phyloP scores from a whole-genome alignment of 2,329 filamentous ascomycete species.

The Apiospora aurea region DNA sequence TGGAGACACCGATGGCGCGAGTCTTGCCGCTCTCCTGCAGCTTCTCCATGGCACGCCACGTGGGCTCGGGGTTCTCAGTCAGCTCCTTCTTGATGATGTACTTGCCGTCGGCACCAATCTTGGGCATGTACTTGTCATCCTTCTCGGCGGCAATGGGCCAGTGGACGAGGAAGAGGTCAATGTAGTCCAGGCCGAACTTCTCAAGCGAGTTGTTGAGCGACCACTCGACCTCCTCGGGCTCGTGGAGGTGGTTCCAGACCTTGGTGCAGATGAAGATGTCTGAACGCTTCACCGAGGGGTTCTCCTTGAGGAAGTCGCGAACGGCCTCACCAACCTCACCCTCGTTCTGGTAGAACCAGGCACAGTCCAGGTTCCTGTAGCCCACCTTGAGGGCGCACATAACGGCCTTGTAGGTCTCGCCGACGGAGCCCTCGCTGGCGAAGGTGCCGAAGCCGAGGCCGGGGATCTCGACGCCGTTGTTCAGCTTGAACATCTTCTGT shows the following conservation, averaged over 20 bases:
- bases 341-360: constrained; percentile 75
- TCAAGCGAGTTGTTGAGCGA: constrained; percentile 61
- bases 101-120: constrained; percentile 54
- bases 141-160: constrained; percentile 56
- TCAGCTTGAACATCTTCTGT: constrained; percentile 49
- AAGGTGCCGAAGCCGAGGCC: constrained; percentile 72
- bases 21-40: constrained; percentile 41
- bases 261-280: constrained; percentile 70
- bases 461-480: constrained; percentile 65
- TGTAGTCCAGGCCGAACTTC: constrained; percentile 60
- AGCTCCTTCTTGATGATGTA: constrained; percentile 62
- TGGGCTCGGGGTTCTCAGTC: constrained; percentile 71
- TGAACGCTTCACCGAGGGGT: constrained; percentile 55
- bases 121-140: constrained; percentile 49
- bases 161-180: constrained; percentile 67
- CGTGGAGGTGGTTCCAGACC: constrained; percentile 72
- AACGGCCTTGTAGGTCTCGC: constrained; percentile 69
- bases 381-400: constrained; percentile 67
- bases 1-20: constrained; percentile 53
- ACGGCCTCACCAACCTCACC: constrained; percentile 65
- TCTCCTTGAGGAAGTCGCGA: constrained; percentile 50
- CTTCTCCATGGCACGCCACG: constrained; percentile 67
- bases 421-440: constrained; percentile 67
- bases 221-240: constrained; percentile 64
- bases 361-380: constrained; percentile 73